These are phyloP conservation scores for Castanopsis chinensis DNA, from an alignment of 306 rosid species.

Conservation along the genomic window DNA sequence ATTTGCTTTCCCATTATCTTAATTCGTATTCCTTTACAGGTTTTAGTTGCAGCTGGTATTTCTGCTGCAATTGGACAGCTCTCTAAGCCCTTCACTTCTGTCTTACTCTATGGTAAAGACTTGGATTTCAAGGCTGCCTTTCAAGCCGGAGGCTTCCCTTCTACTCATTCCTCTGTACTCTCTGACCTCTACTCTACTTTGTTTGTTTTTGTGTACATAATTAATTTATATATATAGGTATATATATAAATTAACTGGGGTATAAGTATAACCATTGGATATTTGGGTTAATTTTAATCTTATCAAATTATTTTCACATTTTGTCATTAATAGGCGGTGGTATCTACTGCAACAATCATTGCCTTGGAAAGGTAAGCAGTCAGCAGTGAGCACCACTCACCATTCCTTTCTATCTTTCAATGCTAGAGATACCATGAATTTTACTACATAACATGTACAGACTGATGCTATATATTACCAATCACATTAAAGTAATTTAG, in stretches of 20 bases:
- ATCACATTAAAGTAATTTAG: no score
- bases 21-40: conserved; percentile 34
- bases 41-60: conserved; percentile 68
- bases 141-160: conserved; percentile 94
- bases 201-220: not conserved
- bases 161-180: conserved; percentile 89
- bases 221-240: not conserved
- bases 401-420: no score
- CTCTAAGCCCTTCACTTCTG: conserved; percentile 72
- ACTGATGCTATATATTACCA: no score
- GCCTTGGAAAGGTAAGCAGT: conserved; percentile 73
- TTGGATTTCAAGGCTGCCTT: conserved; percentile 57
- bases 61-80: conserved; percentile 78
- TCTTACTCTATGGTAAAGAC: conserved; percentile 60
- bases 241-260: not conserved
- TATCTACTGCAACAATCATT: conserved; percentile 76
- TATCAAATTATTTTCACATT: conserved; percentile 24
- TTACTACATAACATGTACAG: no score
- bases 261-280: not conserved
- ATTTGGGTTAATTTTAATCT: conserved; percentile 22
- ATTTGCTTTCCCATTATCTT: conserved; percentile 5
- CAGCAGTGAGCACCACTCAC: no score
- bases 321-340: conserved; percentile 61
- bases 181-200: not conserved
- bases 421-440: no score